Conservation (phyloP, 1,139 yeast species). For the Blastobotrys buckinghamii region DNA sequence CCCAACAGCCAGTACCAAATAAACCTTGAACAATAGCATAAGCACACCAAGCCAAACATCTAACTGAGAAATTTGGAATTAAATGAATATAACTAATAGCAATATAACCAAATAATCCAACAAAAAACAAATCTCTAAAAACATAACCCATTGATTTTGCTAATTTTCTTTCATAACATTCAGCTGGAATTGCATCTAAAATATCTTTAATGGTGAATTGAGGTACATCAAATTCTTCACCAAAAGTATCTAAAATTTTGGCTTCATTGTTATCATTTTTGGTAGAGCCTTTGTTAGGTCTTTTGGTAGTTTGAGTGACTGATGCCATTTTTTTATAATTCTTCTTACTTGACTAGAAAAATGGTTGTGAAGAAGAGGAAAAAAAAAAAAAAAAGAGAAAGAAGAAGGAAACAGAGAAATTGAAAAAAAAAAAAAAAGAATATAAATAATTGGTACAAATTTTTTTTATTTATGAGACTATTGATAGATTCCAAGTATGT, state of each 20-base stretch:
- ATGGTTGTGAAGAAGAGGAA: not conserved
- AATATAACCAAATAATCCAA: constrained; percentile 46
- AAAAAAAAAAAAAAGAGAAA: no score
- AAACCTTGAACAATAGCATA: constrained; percentile 57
- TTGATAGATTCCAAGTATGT: no score
- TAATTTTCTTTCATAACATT: constrained; percentile 64
- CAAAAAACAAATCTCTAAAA: constrained; percentile 53
- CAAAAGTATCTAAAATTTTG: constrained; percentile 38
- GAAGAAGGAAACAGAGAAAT: no score
- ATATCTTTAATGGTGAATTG: constrained; percentile 70
- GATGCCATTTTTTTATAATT: constrained; percentile 14
- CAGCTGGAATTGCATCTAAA: constrained; percentile 65
- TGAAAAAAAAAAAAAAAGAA: no score
- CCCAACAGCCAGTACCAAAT: constrained; percentile 78
- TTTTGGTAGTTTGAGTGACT: constrained; percentile 26
- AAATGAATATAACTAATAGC: constrained; percentile 52
- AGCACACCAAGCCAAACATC: constrained; percentile 54
- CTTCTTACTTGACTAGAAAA: not conserved
- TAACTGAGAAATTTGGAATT: constrained; percentile 39
- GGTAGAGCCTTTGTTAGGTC: constrained; percentile 19
- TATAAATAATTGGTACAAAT: no score
- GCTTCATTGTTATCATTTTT: constrained; percentile 13
- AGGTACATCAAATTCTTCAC: constrained; percentile 64
- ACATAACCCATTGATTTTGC: constrained; percentile 56
- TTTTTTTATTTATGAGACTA: no score